phyloP scores from a whole-genome alignment of 148 eudicot species.

The Cornus florida region DNA sequence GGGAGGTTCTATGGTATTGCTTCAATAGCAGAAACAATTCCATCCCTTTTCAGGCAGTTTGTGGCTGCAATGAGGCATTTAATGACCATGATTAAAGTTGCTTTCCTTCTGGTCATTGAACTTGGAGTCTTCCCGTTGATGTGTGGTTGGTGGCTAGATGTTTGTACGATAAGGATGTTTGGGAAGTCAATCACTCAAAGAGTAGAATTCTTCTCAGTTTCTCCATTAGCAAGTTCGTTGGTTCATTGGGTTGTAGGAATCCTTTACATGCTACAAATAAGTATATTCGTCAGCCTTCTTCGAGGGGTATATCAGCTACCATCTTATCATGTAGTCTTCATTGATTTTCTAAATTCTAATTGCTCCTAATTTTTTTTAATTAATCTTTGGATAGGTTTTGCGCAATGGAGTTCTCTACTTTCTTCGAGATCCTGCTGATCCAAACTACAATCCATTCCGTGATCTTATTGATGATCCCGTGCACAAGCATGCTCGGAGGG shows the following conservation, averaged over 20 bases:
- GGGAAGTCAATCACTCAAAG: constrained; percentile 84
- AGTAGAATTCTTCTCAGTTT: constrained; percentile 79
- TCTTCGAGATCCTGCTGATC: constrained; percentile 98
- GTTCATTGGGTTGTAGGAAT: constrained; percentile 98
- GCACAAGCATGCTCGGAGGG: constrained; percentile 95
- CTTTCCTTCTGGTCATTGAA: constrained; percentile 92
- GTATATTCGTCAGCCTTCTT: constrained; percentile 96
- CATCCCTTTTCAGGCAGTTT: constrained; percentile 83
- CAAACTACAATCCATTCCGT: constrained; percentile 94
- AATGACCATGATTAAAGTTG: constrained; percentile 95
- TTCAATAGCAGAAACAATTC: constrained; percentile 81
- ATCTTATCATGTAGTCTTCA: constrained; percentile 1
- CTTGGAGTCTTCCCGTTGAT: constrained; percentile 94
- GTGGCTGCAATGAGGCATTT: constrained; percentile 88
- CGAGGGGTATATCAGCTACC: constrained; percentile 69
- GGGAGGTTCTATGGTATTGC: constrained; percentile 90
- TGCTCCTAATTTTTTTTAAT: background rate
- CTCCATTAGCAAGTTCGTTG: constrained; percentile 89
- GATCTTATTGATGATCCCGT: constrained; percentile 97
- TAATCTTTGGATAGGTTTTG: constrained; percentile 55
- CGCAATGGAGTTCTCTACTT: constrained; percentile 94
- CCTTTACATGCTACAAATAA: constrained; percentile 89
- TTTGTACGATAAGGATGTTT: constrained; percentile 92
- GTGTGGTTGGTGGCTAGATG: constrained; percentile 99
- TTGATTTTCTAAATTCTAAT: constrained; percentile 2